phyloP scores from a whole-genome alignment of 352 stramenopile genomes.

The Globisporangium viniferum region DNA sequence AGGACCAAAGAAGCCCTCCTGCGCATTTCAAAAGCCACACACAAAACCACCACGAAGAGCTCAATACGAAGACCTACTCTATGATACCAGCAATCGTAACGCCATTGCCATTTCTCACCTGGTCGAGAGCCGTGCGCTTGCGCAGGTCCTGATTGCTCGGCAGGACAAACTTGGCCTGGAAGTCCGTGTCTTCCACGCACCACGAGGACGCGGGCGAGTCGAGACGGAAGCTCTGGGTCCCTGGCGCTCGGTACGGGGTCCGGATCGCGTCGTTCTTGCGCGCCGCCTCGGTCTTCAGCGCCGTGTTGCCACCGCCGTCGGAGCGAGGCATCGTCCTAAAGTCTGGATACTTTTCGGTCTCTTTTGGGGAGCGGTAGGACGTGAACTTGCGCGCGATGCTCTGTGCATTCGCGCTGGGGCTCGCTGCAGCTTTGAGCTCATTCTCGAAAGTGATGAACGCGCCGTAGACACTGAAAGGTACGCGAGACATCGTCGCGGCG shows the following conservation, averaged over 20 bases:
- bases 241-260: conserved; percentile 44
- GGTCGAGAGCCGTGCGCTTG: conserved; percentile 44
- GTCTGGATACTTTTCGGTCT: conserved; percentile 20
- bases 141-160: conserved; percentile 65
- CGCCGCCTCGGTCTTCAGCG: conserved; percentile 39
- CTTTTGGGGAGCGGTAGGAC: conserved; percentile 23
- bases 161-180: conserved; percentile 64
- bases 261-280: conserved; percentile 40
- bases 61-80: background rate
- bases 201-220: conserved; percentile 24
- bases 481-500: conserved; percentile 4
- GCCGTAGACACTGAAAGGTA: conserved; percentile 10
- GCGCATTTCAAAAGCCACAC: background rate
- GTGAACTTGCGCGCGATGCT: conserved; percentile 8
- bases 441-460: conserved; percentile 11
- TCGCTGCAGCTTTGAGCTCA: conserved; percentile 2
- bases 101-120: conserved; percentile 25
- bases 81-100: background rate
- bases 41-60: background rate
- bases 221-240: conserved; percentile 41
- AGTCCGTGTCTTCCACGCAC: conserved; percentile 32
- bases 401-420: background rate
- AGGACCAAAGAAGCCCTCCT: conserved; percentile 50
- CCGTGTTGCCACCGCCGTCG: conserved; percentile 18
- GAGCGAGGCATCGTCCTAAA: conserved; percentile 29